Conservation (phyloP, 768 basidiomycete species). For the Termitomyces sp. region DNA sequence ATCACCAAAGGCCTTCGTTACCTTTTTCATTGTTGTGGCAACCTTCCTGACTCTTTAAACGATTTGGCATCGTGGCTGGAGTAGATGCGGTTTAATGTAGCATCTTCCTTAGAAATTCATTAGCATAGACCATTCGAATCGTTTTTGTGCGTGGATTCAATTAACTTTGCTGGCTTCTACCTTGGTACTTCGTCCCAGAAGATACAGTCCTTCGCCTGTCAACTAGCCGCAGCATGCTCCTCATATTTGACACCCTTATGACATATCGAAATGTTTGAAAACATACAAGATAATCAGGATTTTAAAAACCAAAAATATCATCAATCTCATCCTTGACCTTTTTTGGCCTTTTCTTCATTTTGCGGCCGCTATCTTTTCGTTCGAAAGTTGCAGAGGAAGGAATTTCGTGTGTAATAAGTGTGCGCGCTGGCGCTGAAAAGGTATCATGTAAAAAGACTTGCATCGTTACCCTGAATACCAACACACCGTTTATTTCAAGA, state of each 20-base stretch:
- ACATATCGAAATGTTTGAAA: not conserved
- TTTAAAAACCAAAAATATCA: slow-evolving; percentile 53
- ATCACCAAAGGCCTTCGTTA: slow-evolving; percentile 45
- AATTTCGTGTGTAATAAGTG: slow-evolving; percentile 1
- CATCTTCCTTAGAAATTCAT: slow-evolving; percentile 22
- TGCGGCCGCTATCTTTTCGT: slow-evolving; percentile 1
- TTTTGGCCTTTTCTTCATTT: slow-evolving; percentile 31
- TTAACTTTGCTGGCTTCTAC: slow-evolving; percentile 18
- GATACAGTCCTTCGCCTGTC: slow-evolving; percentile 1
- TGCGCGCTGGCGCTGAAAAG: slow-evolving; percentile 2
- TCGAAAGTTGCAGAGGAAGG: not conserved
- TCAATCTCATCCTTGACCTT: slow-evolving; percentile 55
- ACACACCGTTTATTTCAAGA: not conserved
- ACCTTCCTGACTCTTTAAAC: slow-evolving; percentile 46
- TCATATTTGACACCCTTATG: slow-evolving; percentile 2
- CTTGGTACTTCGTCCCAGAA: slow-evolving; percentile 10
- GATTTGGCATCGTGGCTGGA: slow-evolving; percentile 9
- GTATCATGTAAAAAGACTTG: not conserved
- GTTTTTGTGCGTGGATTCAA: slow-evolving; percentile 5
- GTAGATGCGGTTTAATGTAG: slow-evolving; percentile 12
- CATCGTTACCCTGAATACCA: not conserved
- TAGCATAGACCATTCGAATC: slow-evolving; percentile 22
- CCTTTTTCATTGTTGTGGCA: slow-evolving; percentile 37
- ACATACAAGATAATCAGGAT: not conserved
- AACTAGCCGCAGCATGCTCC: slow-evolving; percentile 2